Conservation (phyloP, 371 early-diverging fungal species). For the Fennellomyces sp. region DNA sequence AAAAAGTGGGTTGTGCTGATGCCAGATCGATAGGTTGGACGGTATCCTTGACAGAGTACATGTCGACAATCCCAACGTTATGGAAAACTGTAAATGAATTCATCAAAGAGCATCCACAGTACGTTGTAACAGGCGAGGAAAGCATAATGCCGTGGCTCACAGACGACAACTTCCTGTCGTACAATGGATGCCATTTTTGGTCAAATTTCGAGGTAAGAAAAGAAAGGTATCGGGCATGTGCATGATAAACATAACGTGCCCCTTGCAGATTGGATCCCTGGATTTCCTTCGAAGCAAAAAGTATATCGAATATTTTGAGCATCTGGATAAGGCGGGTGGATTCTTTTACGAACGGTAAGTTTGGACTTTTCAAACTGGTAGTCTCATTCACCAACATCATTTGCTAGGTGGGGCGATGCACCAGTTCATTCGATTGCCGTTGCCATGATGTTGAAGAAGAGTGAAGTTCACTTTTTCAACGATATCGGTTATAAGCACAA, state of each 20-base stretch:
- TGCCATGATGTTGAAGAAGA: slow-evolving; percentile 75
- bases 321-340: slow-evolving; percentile 80
- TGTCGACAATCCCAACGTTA: slow-evolving; percentile 82
- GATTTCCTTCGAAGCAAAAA: slow-evolving; percentile 73
- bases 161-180: slow-evolving; percentile 31
- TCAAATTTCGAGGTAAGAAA: slow-evolving; percentile 50
- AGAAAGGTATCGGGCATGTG: not conserved
- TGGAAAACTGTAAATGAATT: slow-evolving; percentile 73
- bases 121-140: slow-evolving; percentile 18
- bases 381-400: too few relatives aligned
- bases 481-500: slow-evolving; percentile 85
- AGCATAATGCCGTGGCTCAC: slow-evolving; percentile 33
- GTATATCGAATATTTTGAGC: slow-evolving; percentile 81
- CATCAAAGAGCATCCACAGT: slow-evolving; percentile 49
- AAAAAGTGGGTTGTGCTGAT: not conserved
- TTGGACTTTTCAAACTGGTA: too few relatives aligned
- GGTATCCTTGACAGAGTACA: slow-evolving; percentile 82
- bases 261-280: slow-evolving; percentile 74
- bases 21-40: slow-evolving; percentile 76
- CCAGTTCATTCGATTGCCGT: slow-evolving; percentile 84
- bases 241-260: not conserved
- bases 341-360: slow-evolving; percentile 94
- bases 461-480: slow-evolving; percentile 91
- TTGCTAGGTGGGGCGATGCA: slow-evolving; percentile 39
- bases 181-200: slow-evolving; percentile 85